Percentiles rank a stretch among this genome's conserved stretches.
Conservation (phyloP, 768 basidiomycete genomes). For the Filobasidium floriforme region DNA sequence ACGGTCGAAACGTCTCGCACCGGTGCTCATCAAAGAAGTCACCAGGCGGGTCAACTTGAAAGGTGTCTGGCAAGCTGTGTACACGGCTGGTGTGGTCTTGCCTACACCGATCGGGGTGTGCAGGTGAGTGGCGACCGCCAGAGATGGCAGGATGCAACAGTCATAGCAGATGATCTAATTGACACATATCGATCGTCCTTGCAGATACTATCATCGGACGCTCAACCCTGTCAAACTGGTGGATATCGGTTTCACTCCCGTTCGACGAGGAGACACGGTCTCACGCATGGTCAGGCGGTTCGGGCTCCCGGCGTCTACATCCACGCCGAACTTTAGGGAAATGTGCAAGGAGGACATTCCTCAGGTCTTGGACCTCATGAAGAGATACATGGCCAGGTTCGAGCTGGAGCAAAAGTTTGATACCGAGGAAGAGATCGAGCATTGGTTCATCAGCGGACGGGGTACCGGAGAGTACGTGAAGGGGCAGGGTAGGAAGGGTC, state of each 20-base stretch:
- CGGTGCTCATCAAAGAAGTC: slow-evolving; percentile 94
- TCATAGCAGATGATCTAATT: background rate
- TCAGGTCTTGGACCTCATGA: slow-evolving; percentile 62
- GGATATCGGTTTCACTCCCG: slow-evolving; percentile 77
- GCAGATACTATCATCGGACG: slow-evolving; percentile 82
- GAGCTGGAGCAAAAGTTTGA: slow-evolving; percentile 69
- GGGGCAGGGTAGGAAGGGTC: slow-evolving; percentile 57
- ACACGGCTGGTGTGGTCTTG: slow-evolving; percentile 85
- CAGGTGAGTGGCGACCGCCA: slow-evolving; percentile 50
- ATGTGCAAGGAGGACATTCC: slow-evolving; percentile 74
- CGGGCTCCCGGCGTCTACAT: slow-evolving; percentile 53
- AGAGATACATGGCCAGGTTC: slow-evolving; percentile 74
- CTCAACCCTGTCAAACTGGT: slow-evolving; percentile 87
- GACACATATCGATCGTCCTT: background rate
- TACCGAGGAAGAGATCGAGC: slow-evolving; percentile 63
- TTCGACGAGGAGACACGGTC: slow-evolving; percentile 78
- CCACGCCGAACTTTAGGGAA: slow-evolving; percentile 63
- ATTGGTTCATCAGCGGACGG: slow-evolving; percentile 79
- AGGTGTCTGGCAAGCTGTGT: slow-evolving; percentile 92
- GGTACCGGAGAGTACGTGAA: slow-evolving; percentile 52
- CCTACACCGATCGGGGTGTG: slow-evolving; percentile 88
- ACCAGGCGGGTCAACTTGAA: slow-evolving; percentile 83
- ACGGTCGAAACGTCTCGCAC: slow-evolving; percentile 85
- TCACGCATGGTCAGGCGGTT: slow-evolving; percentile 79
- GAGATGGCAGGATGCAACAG: background rate